Evolutionary conservation across 169 alveolate species (phyloP), one percentile per base, ranked within the genome.

Genomic region (Plasmodium chabaudi): DNA sequence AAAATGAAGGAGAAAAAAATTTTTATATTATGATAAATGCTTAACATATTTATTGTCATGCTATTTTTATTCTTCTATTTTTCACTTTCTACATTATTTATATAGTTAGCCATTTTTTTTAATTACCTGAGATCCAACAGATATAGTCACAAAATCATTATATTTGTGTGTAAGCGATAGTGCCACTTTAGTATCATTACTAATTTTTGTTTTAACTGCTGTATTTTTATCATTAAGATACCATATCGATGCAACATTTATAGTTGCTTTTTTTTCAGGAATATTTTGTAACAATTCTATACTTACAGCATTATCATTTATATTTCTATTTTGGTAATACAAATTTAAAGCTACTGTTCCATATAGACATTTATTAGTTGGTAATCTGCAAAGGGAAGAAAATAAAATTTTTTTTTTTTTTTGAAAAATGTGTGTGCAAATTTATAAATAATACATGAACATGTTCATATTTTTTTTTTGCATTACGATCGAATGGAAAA

Each of bases 231-330:
- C 55, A 55, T 61, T 63, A 13, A 74, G 71, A 67, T 74, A 74
- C 88, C 88, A 74, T 42, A 74, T 74, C 21, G 88, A 74, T 1
- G 88, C 88, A 2, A 74, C 51, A 55, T 74, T 74, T 74, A 74
- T 74, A 34, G 34, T 74, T 9, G 88, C 71, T 13, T 74, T 74
- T 10, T 15, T 74, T 47, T 74, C 88, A 9, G 42, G 10, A 1
- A 74, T 74, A 17, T 74, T 74, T n/a, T 74, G 88, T 7, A 74
- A 15, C 1, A 74, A 59, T 42, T 74, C 88, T 21, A 74, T 63
- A 51, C 88, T 74, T 25, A 74, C 73, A 23, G 88, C 70, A 34
- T 74, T 74, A n/a, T 61, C 74, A 44, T 74, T 74, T 51, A 74
- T 47, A 51, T 55, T 74, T 63, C 59, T 74, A 39, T 74, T 74